Conservation (phyloP, 2,329 filamentous ascomycete species). For the Cladosporium velox region DNA sequence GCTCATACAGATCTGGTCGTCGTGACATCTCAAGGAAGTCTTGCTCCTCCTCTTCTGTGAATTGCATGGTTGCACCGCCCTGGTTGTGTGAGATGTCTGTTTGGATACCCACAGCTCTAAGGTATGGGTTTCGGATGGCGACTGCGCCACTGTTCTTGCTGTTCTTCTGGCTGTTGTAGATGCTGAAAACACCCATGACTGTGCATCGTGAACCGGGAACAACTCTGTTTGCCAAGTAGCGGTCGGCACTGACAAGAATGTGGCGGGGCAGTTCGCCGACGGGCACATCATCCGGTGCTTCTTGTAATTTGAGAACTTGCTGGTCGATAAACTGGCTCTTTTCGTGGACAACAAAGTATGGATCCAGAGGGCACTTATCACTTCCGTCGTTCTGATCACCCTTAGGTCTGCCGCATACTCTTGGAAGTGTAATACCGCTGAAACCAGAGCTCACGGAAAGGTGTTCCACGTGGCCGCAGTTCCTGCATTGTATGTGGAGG, state of each 20-base stretch:
- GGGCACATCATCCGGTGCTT: conserved; percentile 94
- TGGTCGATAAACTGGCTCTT: conserved; percentile 94
- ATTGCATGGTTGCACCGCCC: conserved; percentile 67
- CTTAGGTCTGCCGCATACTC: conserved; percentile 67
- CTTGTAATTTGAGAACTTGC: conserved; percentile 96
- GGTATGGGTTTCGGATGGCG: conserved; percentile 91
- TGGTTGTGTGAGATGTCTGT: conserved; percentile 86
- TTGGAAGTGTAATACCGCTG: conserved; percentile 78
- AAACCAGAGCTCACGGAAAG: conserved; percentile 82
- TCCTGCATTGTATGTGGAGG: conserved; percentile 83
- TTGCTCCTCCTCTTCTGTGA: conserved; percentile 94
- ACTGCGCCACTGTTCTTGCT: conserved; percentile 81
- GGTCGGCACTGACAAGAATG: conserved; percentile 93
- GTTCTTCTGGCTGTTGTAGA: conserved; percentile 84
- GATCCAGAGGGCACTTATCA: conserved; percentile 87
- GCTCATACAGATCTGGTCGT: conserved; percentile 85
- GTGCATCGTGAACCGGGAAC: conserved; percentile 94
- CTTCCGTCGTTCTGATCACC: conserved; percentile 53
- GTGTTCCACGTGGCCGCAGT: conserved; percentile 71
- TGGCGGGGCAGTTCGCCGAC: conserved; percentile 94
- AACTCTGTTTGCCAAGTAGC: conserved; percentile 92
- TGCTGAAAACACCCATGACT: conserved; percentile 95
- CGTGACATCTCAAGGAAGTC: conserved; percentile 92
- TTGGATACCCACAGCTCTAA: conserved; percentile 88
- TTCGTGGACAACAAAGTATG: conserved; percentile 94